A percentile compares a stretch with the other conserved stretches of the same genome.
phyloP scores from a whole-genome alignment of 371 early-diverging fungal genomes.

The Saksenaea vasiformis region DNA sequence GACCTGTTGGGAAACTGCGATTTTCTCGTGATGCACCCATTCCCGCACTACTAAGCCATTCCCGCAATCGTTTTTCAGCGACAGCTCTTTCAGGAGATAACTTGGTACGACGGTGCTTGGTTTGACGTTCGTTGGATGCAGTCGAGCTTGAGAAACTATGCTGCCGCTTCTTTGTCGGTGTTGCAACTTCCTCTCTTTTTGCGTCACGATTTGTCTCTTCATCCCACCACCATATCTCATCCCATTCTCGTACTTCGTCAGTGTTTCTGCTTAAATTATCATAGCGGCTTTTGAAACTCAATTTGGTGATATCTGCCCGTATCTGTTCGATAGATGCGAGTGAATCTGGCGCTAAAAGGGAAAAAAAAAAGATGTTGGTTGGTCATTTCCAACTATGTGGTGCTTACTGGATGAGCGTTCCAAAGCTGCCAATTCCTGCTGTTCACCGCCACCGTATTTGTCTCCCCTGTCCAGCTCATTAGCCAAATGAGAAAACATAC shows the following conservation, averaged over 20 bases:
- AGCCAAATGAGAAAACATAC: not conserved
- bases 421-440: not conserved
- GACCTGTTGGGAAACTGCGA: not conserved
- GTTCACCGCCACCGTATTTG: not conserved
- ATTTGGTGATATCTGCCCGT: not conserved
- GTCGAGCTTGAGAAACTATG: not conserved
- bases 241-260: not conserved
- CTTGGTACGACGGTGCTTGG: not conserved
- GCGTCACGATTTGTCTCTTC: not conserved
- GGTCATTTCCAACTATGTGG: not conserved
- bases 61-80: not conserved
- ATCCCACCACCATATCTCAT: constrained; percentile 1
- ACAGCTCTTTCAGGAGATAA: not conserved
- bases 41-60: not conserved
- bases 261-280: not conserved
- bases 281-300: not conserved
- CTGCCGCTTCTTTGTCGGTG: not conserved
- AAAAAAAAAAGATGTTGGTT: not conserved
- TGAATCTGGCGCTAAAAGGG: not conserved
- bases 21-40: not conserved
- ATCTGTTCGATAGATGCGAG: not conserved
- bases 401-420: not conserved
- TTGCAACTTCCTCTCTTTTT: not conserved
- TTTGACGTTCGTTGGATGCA: not conserved
- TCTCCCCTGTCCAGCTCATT: not conserved